Evolutionary conservation across 2,329 filamentous ascomycete species (phyloP).

Genomic region (Graphilbum fragrans): DNA sequence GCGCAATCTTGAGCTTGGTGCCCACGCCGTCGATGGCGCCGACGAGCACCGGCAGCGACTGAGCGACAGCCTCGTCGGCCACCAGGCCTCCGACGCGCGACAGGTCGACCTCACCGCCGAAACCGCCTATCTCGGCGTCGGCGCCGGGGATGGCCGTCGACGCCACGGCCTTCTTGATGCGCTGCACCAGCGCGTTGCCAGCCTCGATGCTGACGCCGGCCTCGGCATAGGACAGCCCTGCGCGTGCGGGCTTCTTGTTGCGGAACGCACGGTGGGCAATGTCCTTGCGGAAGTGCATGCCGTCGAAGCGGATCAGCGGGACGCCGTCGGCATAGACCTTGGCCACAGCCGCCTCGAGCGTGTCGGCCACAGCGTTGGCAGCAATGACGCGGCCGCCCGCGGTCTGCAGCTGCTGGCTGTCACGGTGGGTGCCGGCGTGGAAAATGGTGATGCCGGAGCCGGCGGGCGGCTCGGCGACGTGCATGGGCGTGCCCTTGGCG

Average conservation of each 20-base stretch:
- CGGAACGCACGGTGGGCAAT: constrained; percentile 72
- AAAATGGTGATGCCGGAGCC: constrained; percentile 61
- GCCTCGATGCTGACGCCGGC: constrained; percentile 92
- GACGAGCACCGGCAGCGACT: constrained; percentile 72
- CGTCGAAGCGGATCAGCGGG: constrained; percentile 66
- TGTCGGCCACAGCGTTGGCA: constrained; percentile 62
- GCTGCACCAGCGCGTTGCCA: constrained; percentile 82
- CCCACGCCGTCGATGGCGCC: constrained; percentile 93
- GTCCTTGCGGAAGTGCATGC: constrained; percentile 86
- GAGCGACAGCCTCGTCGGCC: constrained; percentile 38
- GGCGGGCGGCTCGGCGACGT: constrained; percentile 29
- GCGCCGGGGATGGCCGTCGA: constrained; percentile 77
- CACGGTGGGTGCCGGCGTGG: constrained; percentile 73
- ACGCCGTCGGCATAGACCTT: constrained; percentile 74
- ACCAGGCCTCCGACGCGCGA: constrained; percentile 56
- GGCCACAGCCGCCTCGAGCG: constrained; percentile 70
- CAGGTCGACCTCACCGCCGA: constrained; percentile 79
- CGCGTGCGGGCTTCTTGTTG: constrained; percentile 14
- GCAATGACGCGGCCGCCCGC: constrained; percentile 88
- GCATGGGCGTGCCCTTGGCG: constrained; percentile 59
- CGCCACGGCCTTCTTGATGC: constrained; percentile 82
- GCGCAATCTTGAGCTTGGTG: constrained; percentile 93
- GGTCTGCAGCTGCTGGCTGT: constrained; percentile 52
- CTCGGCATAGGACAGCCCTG: constrained; percentile 71
- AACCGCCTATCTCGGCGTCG: constrained; percentile 88